Evolutionary conservation across 2,329 filamentous ascomycete species (phyloP).

Genomic region (Pochonia chlamydosporia): DNA sequence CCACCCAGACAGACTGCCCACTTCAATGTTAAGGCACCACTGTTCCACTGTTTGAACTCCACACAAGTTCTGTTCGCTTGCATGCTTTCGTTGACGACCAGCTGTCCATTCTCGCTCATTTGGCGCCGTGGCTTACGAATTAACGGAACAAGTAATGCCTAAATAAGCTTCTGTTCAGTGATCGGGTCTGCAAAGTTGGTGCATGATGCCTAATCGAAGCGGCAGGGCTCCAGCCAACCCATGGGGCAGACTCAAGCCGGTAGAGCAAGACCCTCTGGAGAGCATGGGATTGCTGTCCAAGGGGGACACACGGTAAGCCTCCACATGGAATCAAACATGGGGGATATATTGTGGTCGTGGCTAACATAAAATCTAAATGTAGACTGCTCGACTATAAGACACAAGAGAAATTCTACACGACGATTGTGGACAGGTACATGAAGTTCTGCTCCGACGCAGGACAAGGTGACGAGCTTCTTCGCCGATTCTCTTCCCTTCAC

Average conservation of each 20-base stretch:
- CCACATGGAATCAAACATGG: not conserved
- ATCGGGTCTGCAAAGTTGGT: not conserved
- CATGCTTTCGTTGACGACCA: too few species aligned
- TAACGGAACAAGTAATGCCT: not conserved
- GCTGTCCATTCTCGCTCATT: not conserved
- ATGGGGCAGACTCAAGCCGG: conserved; percentile 68
- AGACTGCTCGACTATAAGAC: conserved; percentile 69
- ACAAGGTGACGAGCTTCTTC: conserved; percentile 66
- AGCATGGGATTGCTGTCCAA: conserved; percentile 83
- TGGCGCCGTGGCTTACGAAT: not conserved
- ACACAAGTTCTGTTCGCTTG: too few species aligned
- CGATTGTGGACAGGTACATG: conserved; percentile 85
- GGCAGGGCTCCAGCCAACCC: conserved; percentile 40
- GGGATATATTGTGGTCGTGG: not conserved
- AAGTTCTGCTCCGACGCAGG: conserved; percentile 74
- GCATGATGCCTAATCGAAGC: conserved; percentile 18
- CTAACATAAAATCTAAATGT: not conserved
- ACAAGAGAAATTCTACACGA: conserved; percentile 81
- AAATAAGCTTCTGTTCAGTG: not conserved
- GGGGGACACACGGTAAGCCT: conserved; percentile 70
- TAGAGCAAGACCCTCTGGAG: conserved; percentile 71
- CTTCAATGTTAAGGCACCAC: too few species aligned
- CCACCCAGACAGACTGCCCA: too few species aligned
- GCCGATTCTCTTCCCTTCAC: conserved; percentile 63
- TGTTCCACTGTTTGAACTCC: too few species aligned